phyloP scores from a whole-genome alignment of 768 basidiomycete genomes.

The Lentinula boryana region DNA sequence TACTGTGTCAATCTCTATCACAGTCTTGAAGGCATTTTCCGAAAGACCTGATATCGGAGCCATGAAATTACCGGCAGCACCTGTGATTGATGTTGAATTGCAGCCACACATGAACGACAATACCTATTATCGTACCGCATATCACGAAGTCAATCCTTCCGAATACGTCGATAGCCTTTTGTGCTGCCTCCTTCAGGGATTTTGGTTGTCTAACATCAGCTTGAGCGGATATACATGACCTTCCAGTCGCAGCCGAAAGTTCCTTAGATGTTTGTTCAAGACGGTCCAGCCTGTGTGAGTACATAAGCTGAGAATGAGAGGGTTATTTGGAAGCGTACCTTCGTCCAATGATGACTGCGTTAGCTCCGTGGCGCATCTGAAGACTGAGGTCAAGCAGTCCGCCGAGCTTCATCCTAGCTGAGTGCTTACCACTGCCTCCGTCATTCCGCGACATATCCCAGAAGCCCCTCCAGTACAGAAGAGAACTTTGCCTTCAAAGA shows the following conservation, averaged over 20 bases:
- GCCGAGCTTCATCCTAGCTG: no score
- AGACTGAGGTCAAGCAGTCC: neutral
- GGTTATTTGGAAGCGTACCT: conserved; percentile 46
- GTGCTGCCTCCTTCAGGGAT: conserved; percentile 68
- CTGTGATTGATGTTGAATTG: conserved; percentile 27
- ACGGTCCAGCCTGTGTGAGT: conserved; percentile 55
- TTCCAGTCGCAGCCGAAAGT: conserved; percentile 65
- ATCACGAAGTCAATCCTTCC: conserved; percentile 94
- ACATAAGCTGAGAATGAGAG: neutral
- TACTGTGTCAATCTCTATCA: conserved; percentile 91
- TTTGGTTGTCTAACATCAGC: conserved; percentile 82
- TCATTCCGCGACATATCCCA: conserved; percentile 90
- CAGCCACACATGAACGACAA: neutral
- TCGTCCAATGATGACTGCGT: conserved; percentile 78
- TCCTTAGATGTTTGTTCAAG: conserved; percentile 64
- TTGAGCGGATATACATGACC: conserved; percentile 61
- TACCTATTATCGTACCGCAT: conserved; percentile 52
- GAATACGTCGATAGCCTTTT: conserved; percentile 68
- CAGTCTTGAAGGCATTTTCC: conserved; percentile 87
- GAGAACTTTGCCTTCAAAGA: conserved; percentile 88
- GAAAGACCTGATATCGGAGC: conserved; percentile 80
- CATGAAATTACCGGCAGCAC: conserved; percentile 95
- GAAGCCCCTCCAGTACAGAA: conserved; percentile 91
- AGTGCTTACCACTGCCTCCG: conserved; percentile 66
- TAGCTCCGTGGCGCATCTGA: conserved; percentile 80